Base-by-base conservation (phyloP, 2,329 filamentous ascomycete species). In the Truncatella angustata region DNA sequence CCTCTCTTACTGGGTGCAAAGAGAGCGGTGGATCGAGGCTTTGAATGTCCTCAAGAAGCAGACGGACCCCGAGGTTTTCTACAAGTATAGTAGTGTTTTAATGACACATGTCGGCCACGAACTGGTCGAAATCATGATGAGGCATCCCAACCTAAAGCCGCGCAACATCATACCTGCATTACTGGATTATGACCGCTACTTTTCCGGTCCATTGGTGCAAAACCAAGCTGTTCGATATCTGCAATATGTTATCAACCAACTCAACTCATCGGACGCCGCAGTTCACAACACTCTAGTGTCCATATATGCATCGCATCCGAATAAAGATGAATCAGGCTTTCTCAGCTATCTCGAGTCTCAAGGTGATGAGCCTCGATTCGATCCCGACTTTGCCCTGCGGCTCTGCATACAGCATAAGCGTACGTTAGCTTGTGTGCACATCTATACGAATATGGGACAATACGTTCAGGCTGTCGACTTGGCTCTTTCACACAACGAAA, bases 271-370 rank as follows among this genome's bases (percentile, higher is more conserved):
- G 54, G 81, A 93, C 63, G 86, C 94, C 3, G 93, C 94, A 2
- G 87, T 99, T 10, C 94, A 99, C 74, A 99, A 99, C 68, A 97
- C 94, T 0, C 82, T 99, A 5, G 90, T 99, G 45, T 96, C 93
- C 7, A 93, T 99, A 48, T 96, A 97, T 67, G 94, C 94, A 4
- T 91, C 92, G 0, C 87, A 94, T 60, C 78, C 87, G 2, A 91
- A 90, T 3, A 80, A 83, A 51, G 91, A 96, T 52, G 94, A 99
- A 72, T 86, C 88, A 0, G 88, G 88, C 0, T 81, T 99, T 2
- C 80, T 97, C 36, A 82, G 87, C 5, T 99, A 99, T 66, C 85
- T 99, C 5, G 89, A 97, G 70, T 87, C 89, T 0, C 93, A 99
- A 71, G 90, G 90, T 26, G 86, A 90, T 47, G 88, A 94, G 63